Conservation (phyloP, 78 protist species). For the Paulinella micropora region DNA sequence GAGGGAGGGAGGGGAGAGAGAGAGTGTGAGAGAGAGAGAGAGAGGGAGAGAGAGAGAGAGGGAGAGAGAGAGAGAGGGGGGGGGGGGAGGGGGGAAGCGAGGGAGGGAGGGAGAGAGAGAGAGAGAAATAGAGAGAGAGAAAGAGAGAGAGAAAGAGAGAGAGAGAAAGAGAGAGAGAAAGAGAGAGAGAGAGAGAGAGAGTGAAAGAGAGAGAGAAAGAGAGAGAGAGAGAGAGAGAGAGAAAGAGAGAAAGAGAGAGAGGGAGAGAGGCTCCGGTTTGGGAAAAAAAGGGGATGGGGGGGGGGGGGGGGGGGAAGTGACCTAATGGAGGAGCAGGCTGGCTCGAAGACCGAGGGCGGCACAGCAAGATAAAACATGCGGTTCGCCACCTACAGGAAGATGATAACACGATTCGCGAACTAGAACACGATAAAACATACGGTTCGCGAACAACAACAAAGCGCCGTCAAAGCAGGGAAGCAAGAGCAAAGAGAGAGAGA, state of each 20-base stretch:
- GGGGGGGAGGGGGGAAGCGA: neutral
- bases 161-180: neutral
- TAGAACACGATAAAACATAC: too few species aligned
- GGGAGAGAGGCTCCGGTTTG: too few species aligned
- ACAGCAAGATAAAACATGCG: neutral
- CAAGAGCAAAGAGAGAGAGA: too few species aligned
- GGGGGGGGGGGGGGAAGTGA: too few species aligned
- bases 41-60: neutral
- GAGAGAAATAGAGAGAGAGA: neutral
- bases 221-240: too few species aligned
- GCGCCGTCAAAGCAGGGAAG: too few species aligned
- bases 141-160: neutral
- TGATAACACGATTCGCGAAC: too few species aligned
- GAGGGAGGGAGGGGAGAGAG: neutral
- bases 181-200: neutral
- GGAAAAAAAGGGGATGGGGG: too few species aligned
- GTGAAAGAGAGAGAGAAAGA: neutral
- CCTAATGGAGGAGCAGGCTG: too few species aligned
- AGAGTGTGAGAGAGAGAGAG: neutral
- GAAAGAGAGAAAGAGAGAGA: too few species aligned
- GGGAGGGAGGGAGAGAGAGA: neutral
- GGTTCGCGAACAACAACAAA: too few species aligned
- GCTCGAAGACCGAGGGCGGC: too few species aligned
- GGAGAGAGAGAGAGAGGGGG: neutral
- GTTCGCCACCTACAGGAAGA: neutral